Base-by-base conservation (phyloP, 495 filamentous ascomycete species). In the Podospora pseudocomata region DNA sequence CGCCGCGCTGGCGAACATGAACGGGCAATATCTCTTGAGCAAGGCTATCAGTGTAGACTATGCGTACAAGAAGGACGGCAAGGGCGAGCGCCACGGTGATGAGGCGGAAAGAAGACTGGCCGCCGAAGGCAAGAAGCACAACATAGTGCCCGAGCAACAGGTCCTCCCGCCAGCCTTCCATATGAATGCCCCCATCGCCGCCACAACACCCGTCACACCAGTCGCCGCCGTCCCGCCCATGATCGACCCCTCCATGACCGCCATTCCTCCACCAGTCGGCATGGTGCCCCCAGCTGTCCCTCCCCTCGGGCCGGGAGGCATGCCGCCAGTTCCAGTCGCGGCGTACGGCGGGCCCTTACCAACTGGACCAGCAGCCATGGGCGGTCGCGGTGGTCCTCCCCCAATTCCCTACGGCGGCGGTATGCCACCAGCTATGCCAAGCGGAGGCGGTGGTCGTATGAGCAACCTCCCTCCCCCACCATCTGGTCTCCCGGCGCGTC, bases 1-100 rank as follows among this genome's bases (percentile, higher is more conserved):
- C 73, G 90, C 92, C 67, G 96, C 95, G 32, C 91, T 96, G 65
- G 83, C 87, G 63, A 92, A 92, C 73, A 97, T 99, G 94, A 92
- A 97, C 76, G 92, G 93, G 64, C 94, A 98, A 78, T 97, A 93
- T 79, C 86, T 99, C 62, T 95, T 96, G 87, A 97, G 97, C 82
- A 97, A 97, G 79, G 89, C 95, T 74, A 88, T 97, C 71, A 91
- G 89, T 2, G 96, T 98, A 56, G 94, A 99, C 77, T 99, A 99
- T 78, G 95, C 95, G 55, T 99, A 97, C 84, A 99, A 99, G 85
- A 98, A 98, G 79, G 96, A 99, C 74, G 95, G 96, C 57, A 97
- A 97, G 80, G 94, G 94, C 68, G 95, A 98, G 81, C 86, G 96
- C 30, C 95, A 99, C 76, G 95, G 95, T 67, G 95, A 99, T 74